Evolutionary conservation across 257 asterid genomes (phyloP).

Genomic region (Ballota nigra): DNA sequence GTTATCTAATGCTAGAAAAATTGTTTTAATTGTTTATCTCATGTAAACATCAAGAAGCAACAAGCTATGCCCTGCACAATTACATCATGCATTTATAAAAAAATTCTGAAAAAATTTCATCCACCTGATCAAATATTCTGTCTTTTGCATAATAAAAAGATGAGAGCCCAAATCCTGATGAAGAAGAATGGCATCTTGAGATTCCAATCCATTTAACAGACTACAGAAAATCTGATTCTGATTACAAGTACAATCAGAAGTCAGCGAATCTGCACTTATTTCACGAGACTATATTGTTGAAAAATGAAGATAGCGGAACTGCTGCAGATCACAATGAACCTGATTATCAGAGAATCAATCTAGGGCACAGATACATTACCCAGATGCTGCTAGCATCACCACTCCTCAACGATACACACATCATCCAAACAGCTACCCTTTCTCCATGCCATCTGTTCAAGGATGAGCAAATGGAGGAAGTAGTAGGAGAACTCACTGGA

Average conservation of each 20-base stretch:
- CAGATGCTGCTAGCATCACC: slow-evolving; percentile 53
- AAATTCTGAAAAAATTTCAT: slow-evolving; percentile 29
- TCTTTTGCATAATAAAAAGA: slow-evolving; percentile 31
- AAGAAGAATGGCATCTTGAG: slow-evolving; percentile 52
- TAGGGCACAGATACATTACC: slow-evolving; percentile 49
- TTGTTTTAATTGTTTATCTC: not conserved
- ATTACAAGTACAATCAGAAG: slow-evolving; percentile 35
- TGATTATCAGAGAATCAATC: slow-evolving; percentile 31
- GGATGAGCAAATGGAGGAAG: slow-evolving; percentile 22
- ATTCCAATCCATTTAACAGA: slow-evolving; percentile 31
- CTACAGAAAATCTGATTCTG: slow-evolving; percentile 15
- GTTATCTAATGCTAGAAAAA: not conserved
- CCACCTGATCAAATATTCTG: slow-evolving; percentile 22
- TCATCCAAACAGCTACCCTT: too few species aligned
- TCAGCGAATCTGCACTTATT: slow-evolving; percentile 35
- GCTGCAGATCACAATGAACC: slow-evolving; percentile 26
- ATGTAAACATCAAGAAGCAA: not conserved
- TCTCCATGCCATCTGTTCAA: too few species aligned
- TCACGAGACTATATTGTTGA: slow-evolving; percentile 36
- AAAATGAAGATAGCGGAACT: slow-evolving; percentile 32
- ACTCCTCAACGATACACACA: slow-evolving; percentile 35
- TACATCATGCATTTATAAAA: slow-evolving; percentile 5
- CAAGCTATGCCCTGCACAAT: not conserved
- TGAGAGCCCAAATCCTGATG: slow-evolving; percentile 40
- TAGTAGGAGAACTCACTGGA: slow-evolving; percentile 22